Evolutionary conservation across 2,329 filamentous ascomycete species (phyloP).

Genomic region (Fusarium sp.): DNA sequence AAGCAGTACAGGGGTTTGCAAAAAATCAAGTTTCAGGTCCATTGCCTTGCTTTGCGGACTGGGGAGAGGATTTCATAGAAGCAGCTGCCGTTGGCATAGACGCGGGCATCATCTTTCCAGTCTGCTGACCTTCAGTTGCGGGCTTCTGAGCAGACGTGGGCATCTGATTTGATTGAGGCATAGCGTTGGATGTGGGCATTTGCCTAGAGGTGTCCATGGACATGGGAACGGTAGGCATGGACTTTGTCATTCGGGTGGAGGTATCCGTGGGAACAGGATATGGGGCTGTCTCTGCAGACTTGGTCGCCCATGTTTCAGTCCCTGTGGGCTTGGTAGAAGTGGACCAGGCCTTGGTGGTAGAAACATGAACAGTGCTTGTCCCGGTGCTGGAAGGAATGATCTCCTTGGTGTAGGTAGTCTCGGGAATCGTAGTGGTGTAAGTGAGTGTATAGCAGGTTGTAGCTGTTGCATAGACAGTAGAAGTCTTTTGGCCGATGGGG

Average conservation of each 20-base stretch:
- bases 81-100: background rate
- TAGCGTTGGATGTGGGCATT: background rate
- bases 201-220: background rate
- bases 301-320: background rate
- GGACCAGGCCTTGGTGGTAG: constrained; percentile 12
- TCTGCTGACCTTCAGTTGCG: background rate
- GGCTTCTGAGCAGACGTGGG: background rate
- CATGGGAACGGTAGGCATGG: background rate
- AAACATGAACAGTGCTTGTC: constrained; percentile 1
- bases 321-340: constrained; percentile 1
- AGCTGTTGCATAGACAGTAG: constrained; percentile 26
- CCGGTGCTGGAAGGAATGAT: background rate
- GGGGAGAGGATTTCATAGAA: background rate
- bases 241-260: background rate
- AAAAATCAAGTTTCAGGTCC: background rate
- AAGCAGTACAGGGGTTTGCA: no score
- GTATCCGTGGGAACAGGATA: background rate
- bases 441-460: constrained; percentile 7
- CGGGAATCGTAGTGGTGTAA: background rate
- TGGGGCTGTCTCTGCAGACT: background rate
- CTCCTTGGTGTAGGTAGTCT: background rate
- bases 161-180: background rate
- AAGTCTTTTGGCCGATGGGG: constrained; percentile 6
- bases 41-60: background rate
- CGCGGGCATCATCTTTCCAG: background rate